A percentile compares a stretch with the other conserved stretches of the same genome.
These are phyloP conservation scores for Reutealis trisperma DNA, from an alignment of 345 rosid genomes.

Conservation along the genomic window DNA sequence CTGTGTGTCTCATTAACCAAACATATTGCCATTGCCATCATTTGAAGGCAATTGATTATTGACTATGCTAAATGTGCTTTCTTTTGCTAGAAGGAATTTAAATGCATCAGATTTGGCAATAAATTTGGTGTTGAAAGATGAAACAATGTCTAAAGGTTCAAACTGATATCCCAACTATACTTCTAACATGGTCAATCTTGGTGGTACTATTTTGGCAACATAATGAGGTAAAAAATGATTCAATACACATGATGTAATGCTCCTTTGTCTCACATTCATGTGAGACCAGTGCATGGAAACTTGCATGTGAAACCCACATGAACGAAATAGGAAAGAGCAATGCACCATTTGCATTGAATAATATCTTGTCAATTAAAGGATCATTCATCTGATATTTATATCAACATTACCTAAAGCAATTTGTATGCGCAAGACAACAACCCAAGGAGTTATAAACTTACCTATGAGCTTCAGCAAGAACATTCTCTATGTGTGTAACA, in stretches of 20 bases:
- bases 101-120: not conserved
- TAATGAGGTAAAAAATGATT: not conserved
- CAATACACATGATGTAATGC: not conserved
- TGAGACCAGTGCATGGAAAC: not conserved
- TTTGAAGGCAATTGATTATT: not conserved
- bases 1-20: not conserved
- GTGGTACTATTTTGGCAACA: not conserved
- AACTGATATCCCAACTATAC: not conserved
- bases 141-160: not conserved
- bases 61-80: not conserved
- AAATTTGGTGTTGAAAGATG: not conserved
- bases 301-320: not conserved
- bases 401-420: not conserved
- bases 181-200: not conserved
- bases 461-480: constrained; percentile 80
- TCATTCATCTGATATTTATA: not conserved
- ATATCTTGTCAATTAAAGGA: not conserved
- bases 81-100: not conserved
- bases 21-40: not conserved
- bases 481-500: constrained; percentile 95
- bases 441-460: constrained; percentile 10
- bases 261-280: not conserved
- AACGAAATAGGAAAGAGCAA: not conserved
- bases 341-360: not conserved
- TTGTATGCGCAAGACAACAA: not conserved